These are phyloP conservation scores for Arctium minus DNA, from an alignment of 129 eudicot species.

Conservation along the genomic window DNA sequence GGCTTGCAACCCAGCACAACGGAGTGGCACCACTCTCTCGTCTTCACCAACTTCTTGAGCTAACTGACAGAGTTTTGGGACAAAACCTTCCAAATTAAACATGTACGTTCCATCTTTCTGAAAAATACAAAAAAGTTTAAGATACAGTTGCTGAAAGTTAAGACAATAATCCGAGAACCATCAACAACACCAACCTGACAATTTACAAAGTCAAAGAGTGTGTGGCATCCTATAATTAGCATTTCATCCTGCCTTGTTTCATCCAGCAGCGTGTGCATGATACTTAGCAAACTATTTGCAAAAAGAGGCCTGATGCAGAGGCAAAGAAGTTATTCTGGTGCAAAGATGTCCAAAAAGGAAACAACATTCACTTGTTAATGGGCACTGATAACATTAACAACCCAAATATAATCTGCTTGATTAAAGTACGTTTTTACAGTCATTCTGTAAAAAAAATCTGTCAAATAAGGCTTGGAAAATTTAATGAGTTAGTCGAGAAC, in stretches of 20 bases:
- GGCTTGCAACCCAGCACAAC: slow-evolving; percentile 82
- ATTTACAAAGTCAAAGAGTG: slow-evolving; percentile 85
- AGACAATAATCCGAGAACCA: neutral
- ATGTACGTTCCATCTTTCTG: slow-evolving; percentile 89
- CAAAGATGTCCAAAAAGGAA: neutral
- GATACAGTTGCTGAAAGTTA: neutral
- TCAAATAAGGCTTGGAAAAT: no score
- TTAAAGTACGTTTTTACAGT: neutral
- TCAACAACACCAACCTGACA: slow-evolving; percentile 68
- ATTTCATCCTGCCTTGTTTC: slow-evolving; percentile 79
- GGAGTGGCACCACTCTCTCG: slow-evolving; percentile 56
- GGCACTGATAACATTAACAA: neutral
- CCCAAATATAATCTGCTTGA: neutral
- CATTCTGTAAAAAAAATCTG: no score
- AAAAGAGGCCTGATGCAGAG: slow-evolving; percentile 80
- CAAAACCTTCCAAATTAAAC: slow-evolving; percentile 79
- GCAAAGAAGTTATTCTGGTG: slow-evolving; percentile 1
- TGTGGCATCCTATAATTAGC: slow-evolving; percentile 67
- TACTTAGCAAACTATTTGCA: slow-evolving; percentile 78
- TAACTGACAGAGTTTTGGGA: slow-evolving; percentile 77
- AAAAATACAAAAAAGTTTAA: slow-evolving; percentile 9
- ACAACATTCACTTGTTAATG: neutral
- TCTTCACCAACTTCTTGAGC: slow-evolving; percentile 98
- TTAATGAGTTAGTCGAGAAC: no score
- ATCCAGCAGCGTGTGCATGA: slow-evolving; percentile 80